A percentile compares a stretch with the other conserved stretches of the same genome.
Evolutionary conservation across 2,329 filamentous ascomycete genomes (phyloP).

Genomic region (Parascedosporium putredinis): DNA sequence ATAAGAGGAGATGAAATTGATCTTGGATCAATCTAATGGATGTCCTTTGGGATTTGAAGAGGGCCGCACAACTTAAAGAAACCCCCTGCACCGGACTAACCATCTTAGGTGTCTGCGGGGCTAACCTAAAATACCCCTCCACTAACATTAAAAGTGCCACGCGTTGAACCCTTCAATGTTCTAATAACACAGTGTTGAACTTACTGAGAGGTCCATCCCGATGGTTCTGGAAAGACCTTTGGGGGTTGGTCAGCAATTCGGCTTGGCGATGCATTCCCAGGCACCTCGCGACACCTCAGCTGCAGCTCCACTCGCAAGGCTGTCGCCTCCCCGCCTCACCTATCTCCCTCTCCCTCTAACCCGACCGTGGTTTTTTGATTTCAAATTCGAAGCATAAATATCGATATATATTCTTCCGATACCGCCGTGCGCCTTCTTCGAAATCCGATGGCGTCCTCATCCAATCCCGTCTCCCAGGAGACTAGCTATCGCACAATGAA

Average conservation of each 20-base stretch:
- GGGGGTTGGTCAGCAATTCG: conserved; percentile 1
- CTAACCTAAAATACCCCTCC: no score
- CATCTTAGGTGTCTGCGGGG: no score
- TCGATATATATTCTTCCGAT: neutral
- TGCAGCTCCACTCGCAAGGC: neutral
- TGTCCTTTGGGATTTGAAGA: no score
- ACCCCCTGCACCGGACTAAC: no score
- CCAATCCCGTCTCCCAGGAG: conserved; percentile 26
- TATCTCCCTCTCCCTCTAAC: conserved; percentile 1
- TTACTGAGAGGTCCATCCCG: neutral
- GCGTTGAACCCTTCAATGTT: neutral
- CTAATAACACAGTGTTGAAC: neutral
- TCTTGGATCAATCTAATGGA: no score
- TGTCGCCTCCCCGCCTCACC: neutral
- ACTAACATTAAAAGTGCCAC: no score
- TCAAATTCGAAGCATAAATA: neutral
- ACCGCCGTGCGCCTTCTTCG: conserved; percentile 5
- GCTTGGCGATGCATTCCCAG: conserved; percentile 1
- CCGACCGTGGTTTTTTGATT: conserved; percentile 2
- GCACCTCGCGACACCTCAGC: neutral
- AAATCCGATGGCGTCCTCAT: conserved; percentile 42
- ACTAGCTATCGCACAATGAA: conserved; percentile 64
- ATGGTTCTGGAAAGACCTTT: conserved; percentile 7
- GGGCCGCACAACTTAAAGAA: no score
- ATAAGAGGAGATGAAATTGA: no score